These are phyloP conservation scores for Endotrypanum monterogeii DNA, from an alignment of 208 protist genomes.

Conservation along the genomic window DNA sequence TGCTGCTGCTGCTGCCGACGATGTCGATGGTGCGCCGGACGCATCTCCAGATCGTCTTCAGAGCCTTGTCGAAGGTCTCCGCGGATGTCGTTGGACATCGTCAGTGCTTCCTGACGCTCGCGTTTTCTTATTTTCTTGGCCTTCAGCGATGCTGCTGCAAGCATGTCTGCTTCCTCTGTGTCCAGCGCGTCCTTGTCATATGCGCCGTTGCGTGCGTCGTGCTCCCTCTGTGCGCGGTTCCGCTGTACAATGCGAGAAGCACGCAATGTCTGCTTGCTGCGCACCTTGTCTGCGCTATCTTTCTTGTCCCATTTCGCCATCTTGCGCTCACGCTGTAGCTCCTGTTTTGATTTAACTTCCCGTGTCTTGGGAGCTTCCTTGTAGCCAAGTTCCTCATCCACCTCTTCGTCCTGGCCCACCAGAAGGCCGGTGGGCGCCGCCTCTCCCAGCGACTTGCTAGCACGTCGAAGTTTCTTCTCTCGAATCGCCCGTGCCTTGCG, in stretches of 20 bases:
- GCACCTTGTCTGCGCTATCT: slow-evolving; percentile 86
- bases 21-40: not conserved
- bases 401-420: slow-evolving; percentile 70
- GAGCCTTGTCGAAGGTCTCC: slow-evolving; percentile 24
- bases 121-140: slow-evolving; percentile 36
- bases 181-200: slow-evolving; percentile 62
- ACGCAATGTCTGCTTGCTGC: slow-evolving; percentile 86
- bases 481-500: slow-evolving; percentile 80
- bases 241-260: slow-evolving; percentile 67
- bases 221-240: slow-evolving; percentile 43
- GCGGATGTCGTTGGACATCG: slow-evolving; percentile 60
- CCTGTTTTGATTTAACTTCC: slow-evolving; percentile 74
- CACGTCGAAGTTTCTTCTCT: slow-evolving; percentile 82
- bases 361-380: slow-evolving; percentile 73
- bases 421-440: slow-evolving; percentile 21
- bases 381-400: slow-evolving; percentile 86
- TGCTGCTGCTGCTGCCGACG: too few relatives aligned
- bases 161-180: slow-evolving; percentile 39
- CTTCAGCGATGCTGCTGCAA: slow-evolving; percentile 25
- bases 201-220: slow-evolving; percentile 43
- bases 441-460: slow-evolving; percentile 51
- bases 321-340: slow-evolving; percentile 74
- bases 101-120: slow-evolving; percentile 33
- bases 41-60: slow-evolving; percentile 13
- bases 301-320: slow-evolving; percentile 92